Base-by-base conservation (phyloP, 257 asterid genomes). In the Striga asiatica region DNA sequence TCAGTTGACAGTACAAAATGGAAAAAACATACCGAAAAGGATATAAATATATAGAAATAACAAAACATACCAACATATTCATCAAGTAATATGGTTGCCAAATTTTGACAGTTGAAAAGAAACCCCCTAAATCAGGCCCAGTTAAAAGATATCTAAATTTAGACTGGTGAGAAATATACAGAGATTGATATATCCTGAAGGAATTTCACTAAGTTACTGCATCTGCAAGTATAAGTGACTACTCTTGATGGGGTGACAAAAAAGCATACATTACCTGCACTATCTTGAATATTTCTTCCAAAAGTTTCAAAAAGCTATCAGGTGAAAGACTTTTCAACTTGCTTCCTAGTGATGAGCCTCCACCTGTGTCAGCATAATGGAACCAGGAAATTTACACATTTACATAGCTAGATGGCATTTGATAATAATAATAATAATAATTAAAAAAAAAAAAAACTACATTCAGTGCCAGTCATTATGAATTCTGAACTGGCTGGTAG, bases 281-380 rank as follows among this genome's bases (percentile, higher is more conserved):
- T 54, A 82, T 78, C 73, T 72, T 76, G 72, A 92, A 92, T 67
- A 92, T 75, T 65, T 79, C 94, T 71, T 77, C 80, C 81, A 92
- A 57, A 67, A 92, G 97, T 70, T 81, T 87, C 71, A 88, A 79
- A 73, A 92, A 92, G 70, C 94, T 64, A 64, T 87, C 95, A 46
- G 95, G 85, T 59, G 95, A 78, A 62, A 92, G 74, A 67, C 84
- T 88, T 74, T 83, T 81, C 80, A 92, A 77, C 77, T 76, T 92
- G 73, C 87, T 80, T 64, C 93, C 95, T 50, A 87, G 86, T 17
- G 95, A 87, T 46, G 94, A 84, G 68, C 97, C 81, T 63, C 92
- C 92, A 66, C 98, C 98, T 91, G 82, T 23, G 46, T 59, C 74
- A 72, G 50, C 29, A 66, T 37, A 19, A 58, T 7, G 12, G 37